phyloP scores from a whole-genome alignment of 2,329 filamentous ascomycete genomes.

The Orbilia oligospora region DNA sequence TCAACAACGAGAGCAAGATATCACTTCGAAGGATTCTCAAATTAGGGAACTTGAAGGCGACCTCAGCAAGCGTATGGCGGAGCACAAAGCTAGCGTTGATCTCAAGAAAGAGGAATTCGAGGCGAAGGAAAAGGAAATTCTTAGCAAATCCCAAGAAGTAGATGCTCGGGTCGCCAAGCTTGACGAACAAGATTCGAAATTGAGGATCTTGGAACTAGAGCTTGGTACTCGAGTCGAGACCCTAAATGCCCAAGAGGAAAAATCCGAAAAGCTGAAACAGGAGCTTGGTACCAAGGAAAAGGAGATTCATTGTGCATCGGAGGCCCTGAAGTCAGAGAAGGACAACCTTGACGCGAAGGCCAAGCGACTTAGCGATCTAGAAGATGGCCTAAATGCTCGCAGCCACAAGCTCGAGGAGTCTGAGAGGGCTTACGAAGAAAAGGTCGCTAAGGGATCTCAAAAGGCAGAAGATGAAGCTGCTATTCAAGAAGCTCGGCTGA shows the following conservation, averaged over 20 bases:
- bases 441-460: slow-evolving; percentile 9
- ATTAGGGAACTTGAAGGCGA: slow-evolving; percentile 4
- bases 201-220: neutral
- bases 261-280: neutral
- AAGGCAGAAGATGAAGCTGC: slow-evolving; percentile 29
- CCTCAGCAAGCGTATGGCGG: slow-evolving; percentile 1
- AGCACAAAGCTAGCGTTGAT: neutral
- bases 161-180: neutral
- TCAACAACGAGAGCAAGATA: slow-evolving; percentile 3
- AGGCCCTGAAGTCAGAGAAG: slow-evolving; percentile 21
- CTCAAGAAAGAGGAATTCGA: neutral
- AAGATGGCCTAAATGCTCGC: slow-evolving; percentile 7
- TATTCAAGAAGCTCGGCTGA: slow-evolving; percentile 19
- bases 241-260: slow-evolving; percentile 15
- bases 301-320: neutral
- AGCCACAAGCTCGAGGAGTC: slow-evolving; percentile 15
- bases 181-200: neutral
- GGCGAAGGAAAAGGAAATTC: neutral
- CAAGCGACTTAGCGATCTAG: slow-evolving; percentile 21
- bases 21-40: neutral
- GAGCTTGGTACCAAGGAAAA: slow-evolving; percentile 19
- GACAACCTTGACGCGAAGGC: slow-evolving; percentile 1
- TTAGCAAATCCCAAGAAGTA: slow-evolving; percentile 1
- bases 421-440: slow-evolving; percentile 29
- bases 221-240: slow-evolving; percentile 7